A percentile compares a stretch with the other conserved stretches of the same genome.
These are phyloP conservation scores for Corchorus olitorius DNA, from an alignment of 345 rosid genomes.

Conservation along the genomic window DNA sequence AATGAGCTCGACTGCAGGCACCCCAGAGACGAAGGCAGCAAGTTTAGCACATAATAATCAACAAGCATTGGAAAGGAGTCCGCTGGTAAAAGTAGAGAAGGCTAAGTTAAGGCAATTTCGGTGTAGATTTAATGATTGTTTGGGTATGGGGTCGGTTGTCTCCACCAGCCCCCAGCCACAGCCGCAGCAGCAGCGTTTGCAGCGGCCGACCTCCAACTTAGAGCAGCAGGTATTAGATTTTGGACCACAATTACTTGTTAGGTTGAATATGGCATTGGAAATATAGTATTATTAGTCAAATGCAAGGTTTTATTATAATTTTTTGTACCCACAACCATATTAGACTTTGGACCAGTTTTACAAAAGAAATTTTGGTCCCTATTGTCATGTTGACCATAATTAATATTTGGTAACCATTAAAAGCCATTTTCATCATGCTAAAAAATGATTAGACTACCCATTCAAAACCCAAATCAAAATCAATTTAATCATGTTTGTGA, in stretches of 20 bases:
- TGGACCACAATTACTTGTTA: slow-evolving; percentile 18
- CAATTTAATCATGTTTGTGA: too few relatives aligned
- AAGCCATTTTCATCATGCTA: background rate
- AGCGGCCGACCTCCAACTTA: slow-evolving; percentile 26
- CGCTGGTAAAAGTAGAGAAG: slow-evolving; percentile 10
- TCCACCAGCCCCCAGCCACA: slow-evolving; percentile 19
- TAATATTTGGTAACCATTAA: background rate
- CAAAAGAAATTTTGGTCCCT: background rate
- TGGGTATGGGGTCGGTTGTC: slow-evolving; percentile 23
- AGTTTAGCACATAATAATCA: slow-evolving; percentile 11
- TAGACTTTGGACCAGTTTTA: background rate
- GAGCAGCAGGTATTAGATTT: slow-evolving; percentile 36
- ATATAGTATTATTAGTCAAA: background rate
- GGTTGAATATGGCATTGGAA: background rate
- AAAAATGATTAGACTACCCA: background rate
- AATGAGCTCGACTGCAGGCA: slow-evolving; percentile 26
- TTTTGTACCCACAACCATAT: background rate
- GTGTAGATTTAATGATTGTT: slow-evolving; percentile 28
- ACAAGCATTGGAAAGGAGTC: slow-evolving; percentile 18
- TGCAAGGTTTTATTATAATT: background rate
- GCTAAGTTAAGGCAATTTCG: slow-evolving; percentile 19
- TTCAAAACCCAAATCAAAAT: background rate
- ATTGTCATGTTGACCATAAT: background rate
- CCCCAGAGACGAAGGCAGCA: slow-evolving; percentile 19
- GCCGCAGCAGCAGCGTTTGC: background rate